phyloP scores from a whole-genome alignment of 768 basidiomycete genomes.

The Trametes cubensis region DNA sequence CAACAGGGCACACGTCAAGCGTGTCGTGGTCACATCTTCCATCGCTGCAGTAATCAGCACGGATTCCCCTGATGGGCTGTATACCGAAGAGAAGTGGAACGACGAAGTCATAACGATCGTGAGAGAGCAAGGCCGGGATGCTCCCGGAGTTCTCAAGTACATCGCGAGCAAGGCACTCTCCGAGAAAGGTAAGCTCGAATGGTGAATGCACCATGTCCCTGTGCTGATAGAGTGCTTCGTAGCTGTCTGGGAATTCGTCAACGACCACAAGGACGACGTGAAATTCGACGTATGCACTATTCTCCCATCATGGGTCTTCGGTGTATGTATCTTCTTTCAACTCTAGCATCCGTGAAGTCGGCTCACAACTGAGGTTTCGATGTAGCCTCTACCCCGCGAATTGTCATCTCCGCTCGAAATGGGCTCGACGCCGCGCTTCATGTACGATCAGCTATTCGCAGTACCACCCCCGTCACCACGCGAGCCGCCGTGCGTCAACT shows the following conservation, averaged over 20 bases:
- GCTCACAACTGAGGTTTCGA: neutral
- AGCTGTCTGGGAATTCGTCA: constrained; percentile 53
- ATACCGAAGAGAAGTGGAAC: constrained; percentile 65
- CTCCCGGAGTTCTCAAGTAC: constrained; percentile 48
- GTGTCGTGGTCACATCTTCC: constrained; percentile 66
- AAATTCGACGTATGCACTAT: constrained; percentile 48
- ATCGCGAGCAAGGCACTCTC: constrained; percentile 58
- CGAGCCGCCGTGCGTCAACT: constrained; percentile 7
- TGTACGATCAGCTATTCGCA: neutral
- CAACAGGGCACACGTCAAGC: constrained; percentile 46
- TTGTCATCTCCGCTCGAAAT: neutral
- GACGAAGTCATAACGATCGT: constrained; percentile 45
- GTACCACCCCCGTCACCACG: neutral
- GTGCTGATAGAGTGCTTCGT: neutral
- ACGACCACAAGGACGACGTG: constrained; percentile 36
- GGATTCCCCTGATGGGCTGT: constrained; percentile 31
- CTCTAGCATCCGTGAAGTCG: neutral
- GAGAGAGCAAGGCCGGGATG: constrained; percentile 52
- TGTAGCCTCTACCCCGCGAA: neutral
- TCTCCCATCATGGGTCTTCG: constrained; percentile 37
- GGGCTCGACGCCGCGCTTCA: neutral
- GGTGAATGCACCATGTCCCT: neutral
- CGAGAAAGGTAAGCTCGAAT: constrained; percentile 39
- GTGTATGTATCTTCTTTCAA: constrained; percentile 2
- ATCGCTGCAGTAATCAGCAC: constrained; percentile 44